Evolutionary conservation across 2,329 filamentous ascomycete genomes (phyloP), one percentile per base, ranked within the genome.

Genomic region (Penicillium brevicompactum): DNA sequence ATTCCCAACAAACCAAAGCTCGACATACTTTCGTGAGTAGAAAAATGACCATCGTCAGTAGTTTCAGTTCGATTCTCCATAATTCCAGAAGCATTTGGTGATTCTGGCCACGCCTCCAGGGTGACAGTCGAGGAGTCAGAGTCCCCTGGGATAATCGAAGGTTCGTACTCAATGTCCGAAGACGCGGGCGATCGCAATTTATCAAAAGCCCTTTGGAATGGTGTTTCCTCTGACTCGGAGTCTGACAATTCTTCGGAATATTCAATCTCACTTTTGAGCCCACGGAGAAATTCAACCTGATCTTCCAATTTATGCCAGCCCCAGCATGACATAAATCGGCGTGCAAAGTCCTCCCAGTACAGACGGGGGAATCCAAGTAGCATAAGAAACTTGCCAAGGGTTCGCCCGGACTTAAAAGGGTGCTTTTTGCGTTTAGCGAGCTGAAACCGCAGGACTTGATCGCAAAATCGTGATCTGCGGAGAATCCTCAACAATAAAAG

Each of bases 401-500:
- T 46, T 1, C 42, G 14, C 1, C 71, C 68, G 21, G 62, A 59
- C 4, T 41, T 24, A 5, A 48, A 50, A 1, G 46, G 18, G 6
- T 34, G 22, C 27, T 51, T 51, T 6, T n/a, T 13, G 6, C 22
- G 51, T 6, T 4, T 5, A 11, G 50, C 30, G 7, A 74, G 48
- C 0, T 40, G 55, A 1, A 11, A 10, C 8, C 66, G 61, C 9
- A 75, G 32, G 0, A 18, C 1, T 1, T 5, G 16, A 4, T 57
- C 40, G 30, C 60, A 66, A 0, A n/a, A 31, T 11, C 30, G 21
- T 1, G 34, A 44, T 0, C 34, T 32, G 0, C 46, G 38, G 6
- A 75, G 67, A 0, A 42, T 42, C 0, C 56, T 27, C 0, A 74
- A 46, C 3, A 73, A 71, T 0, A 77, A 40, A 0, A 74, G 50